Evolutionary conservation across 805 yeast species (phyloP), one percentile per base, ranked within the genome.

Genomic region (Nakazawaea wyomingensis): DNA sequence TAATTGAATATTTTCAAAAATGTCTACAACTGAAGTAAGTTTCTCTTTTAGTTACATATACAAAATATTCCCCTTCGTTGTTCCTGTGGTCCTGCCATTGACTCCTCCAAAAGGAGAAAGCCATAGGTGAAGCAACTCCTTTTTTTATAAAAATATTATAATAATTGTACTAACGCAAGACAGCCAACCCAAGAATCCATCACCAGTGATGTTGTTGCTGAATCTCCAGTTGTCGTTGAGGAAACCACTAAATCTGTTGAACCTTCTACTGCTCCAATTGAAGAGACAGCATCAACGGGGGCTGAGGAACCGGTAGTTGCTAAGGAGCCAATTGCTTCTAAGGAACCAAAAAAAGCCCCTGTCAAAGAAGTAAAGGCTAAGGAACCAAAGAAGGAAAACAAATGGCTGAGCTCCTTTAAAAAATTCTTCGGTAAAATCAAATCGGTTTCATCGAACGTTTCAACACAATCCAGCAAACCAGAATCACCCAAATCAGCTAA

Each of bases 351-450:
- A n/a, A n/a, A n/a, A n/a, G n/a, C n/a, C n/a, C 27, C 27, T 9
- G 27, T 11, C 8, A 24, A 24, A 11, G 27, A 9, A 24, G 11
- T 11, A 24, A 24, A 24, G 27, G 27, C 8, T 9, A 24, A 24
- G 11, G 27, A 24, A 24, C 27, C 27, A 9, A 24, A 38, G 35
- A 39, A 33, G 22, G 43, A 38, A n/a, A 10, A 28, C 16, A 39
- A 39, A 16, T 16, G 29, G 5, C 14, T 8, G 7, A 11, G 14
- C 4, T 5, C 13, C 8, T 22, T 39, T 11, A 39, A 34, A 34
- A 45, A 39, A 34, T 46, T 37, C 21, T 24, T 34, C 35, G 43
- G 44, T 41, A 38, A 46, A 14, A n/a, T 48, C 34, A 52, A 49
- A 39, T 44, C 48, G 32, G 30, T 24, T 4, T 11, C 21, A 13